A percentile compares a stretch with the other conserved stretches of the same genome.
These are phyloP conservation scores for Pseudozyma pruni DNA, from an alignment of 1,284 basidiomycete species.

Conservation along the genomic window DNA sequence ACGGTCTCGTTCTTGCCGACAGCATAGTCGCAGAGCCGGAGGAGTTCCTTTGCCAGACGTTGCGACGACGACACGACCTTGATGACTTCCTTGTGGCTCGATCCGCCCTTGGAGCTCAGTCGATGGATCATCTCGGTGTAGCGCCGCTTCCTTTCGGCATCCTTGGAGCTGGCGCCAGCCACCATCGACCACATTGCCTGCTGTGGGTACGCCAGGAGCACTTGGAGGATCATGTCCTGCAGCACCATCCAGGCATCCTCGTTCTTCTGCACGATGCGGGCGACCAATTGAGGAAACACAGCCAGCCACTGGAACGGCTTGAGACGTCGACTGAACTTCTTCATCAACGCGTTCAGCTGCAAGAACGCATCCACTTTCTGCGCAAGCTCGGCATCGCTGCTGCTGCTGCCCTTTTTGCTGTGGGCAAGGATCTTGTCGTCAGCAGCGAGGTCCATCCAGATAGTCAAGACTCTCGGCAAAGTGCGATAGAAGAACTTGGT, in stretches of 20 bases:
- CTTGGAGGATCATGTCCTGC: conserved; percentile 77
- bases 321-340: conserved; percentile 78
- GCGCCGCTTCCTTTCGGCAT: conserved; percentile 74
- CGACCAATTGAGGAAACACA: conserved; percentile 96
- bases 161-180: conserved; percentile 87
- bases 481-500: conserved; percentile 98
- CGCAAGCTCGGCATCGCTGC: conserved; percentile 14
- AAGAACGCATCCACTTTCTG: conserved; percentile 54
- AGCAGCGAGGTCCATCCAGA: conserved; percentile 96
- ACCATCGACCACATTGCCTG: conserved; percentile 95
- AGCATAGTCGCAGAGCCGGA: conserved; percentile 59
- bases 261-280: conserved; percentile 86
- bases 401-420: conserved; percentile 46
- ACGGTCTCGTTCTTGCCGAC: conserved; percentile 49
- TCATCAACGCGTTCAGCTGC: conserved; percentile 71
- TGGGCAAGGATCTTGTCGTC: conserved; percentile 59
- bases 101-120: conserved; percentile 17
- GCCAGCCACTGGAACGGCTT: conserved; percentile 82
- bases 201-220: conserved; percentile 84
- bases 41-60: conserved; percentile 61
- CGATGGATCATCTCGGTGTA: conserved; percentile 75
- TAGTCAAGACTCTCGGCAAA: conserved; percentile 89
- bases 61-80: conserved; percentile 54
- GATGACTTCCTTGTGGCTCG: conserved; percentile 45
- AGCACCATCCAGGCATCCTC: conserved; percentile 77